These are phyloP conservation scores for Pythium vanterpoolii DNA, from an alignment of 352 stramenopile species.

Conservation along the genomic window DNA sequence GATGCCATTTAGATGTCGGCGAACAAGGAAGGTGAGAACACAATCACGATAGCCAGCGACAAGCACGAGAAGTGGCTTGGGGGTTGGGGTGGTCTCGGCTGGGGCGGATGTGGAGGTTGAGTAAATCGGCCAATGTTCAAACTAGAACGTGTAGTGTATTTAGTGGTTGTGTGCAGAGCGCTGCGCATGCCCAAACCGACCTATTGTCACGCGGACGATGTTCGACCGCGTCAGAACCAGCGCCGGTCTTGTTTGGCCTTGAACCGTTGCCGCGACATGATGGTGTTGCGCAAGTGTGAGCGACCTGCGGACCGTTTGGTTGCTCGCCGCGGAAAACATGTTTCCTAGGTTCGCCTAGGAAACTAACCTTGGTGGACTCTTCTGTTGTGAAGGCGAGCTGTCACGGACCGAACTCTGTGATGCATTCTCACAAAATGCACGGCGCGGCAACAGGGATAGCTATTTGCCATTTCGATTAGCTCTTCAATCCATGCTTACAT, in stretches of 20 bases:
- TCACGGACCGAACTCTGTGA: no score
- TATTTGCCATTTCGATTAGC: no score
- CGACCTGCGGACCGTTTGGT: not conserved
- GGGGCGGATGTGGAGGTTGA: not conserved
- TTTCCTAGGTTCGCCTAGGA: not conserved
- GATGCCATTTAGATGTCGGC: not conserved
- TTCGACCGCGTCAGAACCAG: not conserved
- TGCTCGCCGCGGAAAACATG: not conserved
- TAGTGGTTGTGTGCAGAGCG: not conserved
- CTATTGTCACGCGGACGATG: not conserved
- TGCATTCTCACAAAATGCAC: no score
- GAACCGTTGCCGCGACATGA: no score
- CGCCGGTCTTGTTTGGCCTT: not conserved
- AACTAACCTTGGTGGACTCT: not conserved
- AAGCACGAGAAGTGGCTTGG: not conserved
- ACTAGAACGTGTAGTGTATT: not conserved
- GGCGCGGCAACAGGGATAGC: no score
- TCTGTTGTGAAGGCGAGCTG: no score
- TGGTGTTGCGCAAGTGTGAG: not conserved
- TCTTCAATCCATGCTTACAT: no score
- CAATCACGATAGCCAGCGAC: not conserved
- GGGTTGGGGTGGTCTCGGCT: not conserved
- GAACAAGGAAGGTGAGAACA: constrained; percentile 1
- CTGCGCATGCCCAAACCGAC: not conserved
- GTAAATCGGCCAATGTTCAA: not conserved